A percentile compares a stretch with the other conserved stretches of the same genome.
Conservation (phyloP, 2,329 filamentous ascomycete species). For the Hypocreales sp. region DNA sequence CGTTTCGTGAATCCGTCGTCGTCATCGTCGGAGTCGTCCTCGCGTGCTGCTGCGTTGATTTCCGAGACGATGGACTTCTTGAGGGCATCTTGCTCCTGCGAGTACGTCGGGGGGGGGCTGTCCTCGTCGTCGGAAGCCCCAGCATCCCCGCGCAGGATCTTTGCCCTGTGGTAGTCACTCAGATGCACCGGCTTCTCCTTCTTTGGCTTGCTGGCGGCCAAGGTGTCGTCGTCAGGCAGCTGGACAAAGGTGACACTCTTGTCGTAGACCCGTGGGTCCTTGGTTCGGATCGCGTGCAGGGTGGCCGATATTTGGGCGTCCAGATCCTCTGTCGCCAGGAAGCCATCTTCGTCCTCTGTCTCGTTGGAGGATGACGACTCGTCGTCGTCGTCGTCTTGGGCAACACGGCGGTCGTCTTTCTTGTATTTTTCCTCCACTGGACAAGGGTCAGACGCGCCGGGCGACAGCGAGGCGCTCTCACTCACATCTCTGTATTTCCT, state of each 20-base stretch:
- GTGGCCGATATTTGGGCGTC: slow-evolving; percentile 82
- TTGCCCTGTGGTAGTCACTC: slow-evolving; percentile 82
- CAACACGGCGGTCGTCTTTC: slow-evolving; percentile 19
- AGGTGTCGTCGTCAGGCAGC: slow-evolving; percentile 36
- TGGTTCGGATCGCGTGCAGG: slow-evolving; percentile 71
- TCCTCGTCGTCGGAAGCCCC: slow-evolving; percentile 43
- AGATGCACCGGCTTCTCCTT: slow-evolving; percentile 77
- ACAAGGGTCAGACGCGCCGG: neutral
- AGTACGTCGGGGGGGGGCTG: slow-evolving; percentile 53
- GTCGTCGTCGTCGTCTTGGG: slow-evolving; percentile 29
- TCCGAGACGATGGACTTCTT: slow-evolving; percentile 66
- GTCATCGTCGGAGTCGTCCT: slow-evolving; percentile 31
- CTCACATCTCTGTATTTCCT: slow-evolving; percentile 60
- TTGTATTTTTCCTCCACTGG: slow-evolving; percentile 73
- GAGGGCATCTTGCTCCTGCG: slow-evolving; percentile 73
- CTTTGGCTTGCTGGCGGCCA: slow-evolving; percentile 27
- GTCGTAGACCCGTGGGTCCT: slow-evolving; percentile 87
- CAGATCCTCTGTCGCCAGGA: slow-evolving; percentile 69
- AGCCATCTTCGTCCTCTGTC: slow-evolving; percentile 79
- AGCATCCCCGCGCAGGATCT: slow-evolving; percentile 58
- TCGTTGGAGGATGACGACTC: slow-evolving; percentile 60
- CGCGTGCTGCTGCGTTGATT: slow-evolving; percentile 50
- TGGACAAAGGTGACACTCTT: slow-evolving; percentile 63
- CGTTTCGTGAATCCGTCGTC: slow-evolving; percentile 58
- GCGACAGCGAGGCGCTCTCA: neutral